phyloP scores from a whole-genome alignment of 139 green algal species.

The Coelastrella sp. region DNA sequence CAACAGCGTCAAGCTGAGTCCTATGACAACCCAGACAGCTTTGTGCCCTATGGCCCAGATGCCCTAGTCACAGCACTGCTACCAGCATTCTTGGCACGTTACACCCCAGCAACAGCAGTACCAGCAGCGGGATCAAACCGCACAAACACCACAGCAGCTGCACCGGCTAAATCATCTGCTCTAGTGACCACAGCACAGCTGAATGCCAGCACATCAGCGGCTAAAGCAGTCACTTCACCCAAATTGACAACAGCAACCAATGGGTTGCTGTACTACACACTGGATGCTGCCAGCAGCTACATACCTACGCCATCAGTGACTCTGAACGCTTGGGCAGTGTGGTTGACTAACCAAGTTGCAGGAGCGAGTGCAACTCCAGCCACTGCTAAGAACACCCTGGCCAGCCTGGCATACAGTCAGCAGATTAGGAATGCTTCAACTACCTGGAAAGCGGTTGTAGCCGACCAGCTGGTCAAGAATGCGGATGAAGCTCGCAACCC shows the following conservation, averaged over 20 bases:
- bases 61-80: conserved; percentile 21
- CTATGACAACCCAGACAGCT: conserved; percentile 12
- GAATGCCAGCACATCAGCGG: neutral
- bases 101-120: neutral
- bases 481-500: conserved; percentile 24
- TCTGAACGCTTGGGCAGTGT: conserved; percentile 61
- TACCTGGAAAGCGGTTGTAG: conserved; percentile 8
- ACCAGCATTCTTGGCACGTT: conserved; percentile 38
- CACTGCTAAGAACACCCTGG: conserved; percentile 6
- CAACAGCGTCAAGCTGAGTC: neutral
- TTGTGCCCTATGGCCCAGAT: neutral
- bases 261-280: conserved; percentile 48
- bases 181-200: neutral
- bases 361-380: neutral
- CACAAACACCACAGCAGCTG: neutral
- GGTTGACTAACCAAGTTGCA: conserved; percentile 21
- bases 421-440: neutral
- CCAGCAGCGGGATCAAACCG: neutral
- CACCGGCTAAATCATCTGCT: neutral
- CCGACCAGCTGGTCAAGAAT: conserved; percentile 46
- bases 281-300: neutral
- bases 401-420: neutral
- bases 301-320: neutral
- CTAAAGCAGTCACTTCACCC: neutral
- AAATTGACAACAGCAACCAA: conserved; percentile 4